These are phyloP conservation scores for Sanghuangporus baumii DNA, from an alignment of 1,284 basidiomycete genomes.

Conservation along the genomic window DNA sequence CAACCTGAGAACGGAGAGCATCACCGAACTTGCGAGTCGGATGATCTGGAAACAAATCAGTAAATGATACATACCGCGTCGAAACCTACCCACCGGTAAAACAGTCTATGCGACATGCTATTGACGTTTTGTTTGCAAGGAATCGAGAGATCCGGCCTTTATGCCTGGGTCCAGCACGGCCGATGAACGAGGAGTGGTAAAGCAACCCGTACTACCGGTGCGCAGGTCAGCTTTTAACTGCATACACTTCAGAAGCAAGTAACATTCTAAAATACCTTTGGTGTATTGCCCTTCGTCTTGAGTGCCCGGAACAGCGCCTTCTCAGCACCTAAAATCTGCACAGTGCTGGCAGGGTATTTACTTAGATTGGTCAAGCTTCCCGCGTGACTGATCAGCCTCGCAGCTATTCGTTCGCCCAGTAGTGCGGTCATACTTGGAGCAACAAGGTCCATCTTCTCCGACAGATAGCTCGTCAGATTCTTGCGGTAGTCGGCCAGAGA, in stretches of 20 bases:
- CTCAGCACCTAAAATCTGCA: constrained; percentile 97
- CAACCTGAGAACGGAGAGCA: constrained; percentile 89
- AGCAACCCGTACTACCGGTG: constrained; percentile 77
- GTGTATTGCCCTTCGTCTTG: constrained; percentile 99
- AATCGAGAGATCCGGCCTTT: constrained; percentile 98
- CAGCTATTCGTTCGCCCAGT: constrained; percentile 93
- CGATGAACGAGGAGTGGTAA: constrained; percentile 95
- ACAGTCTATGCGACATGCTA: constrained; percentile 97
- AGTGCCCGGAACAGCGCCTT: constrained; percentile 97
- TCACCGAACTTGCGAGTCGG: constrained; percentile 95
- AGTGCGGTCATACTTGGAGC: constrained; percentile 94
- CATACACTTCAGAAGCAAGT: background rate
- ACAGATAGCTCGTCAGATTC: constrained; percentile 82
- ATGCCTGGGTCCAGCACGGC: constrained; percentile 90
- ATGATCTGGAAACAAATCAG: constrained; percentile 44
- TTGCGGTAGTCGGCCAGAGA: constrained; percentile 94
- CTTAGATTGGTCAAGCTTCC: constrained; percentile 94
- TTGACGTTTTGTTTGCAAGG: constrained; percentile 98
- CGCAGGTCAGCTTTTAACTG: constrained; percentile 1
- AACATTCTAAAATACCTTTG: constrained; percentile 60
- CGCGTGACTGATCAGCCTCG: constrained; percentile 95
- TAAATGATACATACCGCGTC: too few relatives aligned
- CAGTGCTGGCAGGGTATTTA: constrained; percentile 98
- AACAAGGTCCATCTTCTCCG: constrained; percentile 98
- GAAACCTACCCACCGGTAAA: constrained; percentile 59